A percentile compares a stretch with the other conserved stretches of the same genome.
Evolutionary conservation across 2,329 filamentous ascomycete genomes (phyloP).

Genomic region (Cladosporium austrohemisphaericum): DNA sequence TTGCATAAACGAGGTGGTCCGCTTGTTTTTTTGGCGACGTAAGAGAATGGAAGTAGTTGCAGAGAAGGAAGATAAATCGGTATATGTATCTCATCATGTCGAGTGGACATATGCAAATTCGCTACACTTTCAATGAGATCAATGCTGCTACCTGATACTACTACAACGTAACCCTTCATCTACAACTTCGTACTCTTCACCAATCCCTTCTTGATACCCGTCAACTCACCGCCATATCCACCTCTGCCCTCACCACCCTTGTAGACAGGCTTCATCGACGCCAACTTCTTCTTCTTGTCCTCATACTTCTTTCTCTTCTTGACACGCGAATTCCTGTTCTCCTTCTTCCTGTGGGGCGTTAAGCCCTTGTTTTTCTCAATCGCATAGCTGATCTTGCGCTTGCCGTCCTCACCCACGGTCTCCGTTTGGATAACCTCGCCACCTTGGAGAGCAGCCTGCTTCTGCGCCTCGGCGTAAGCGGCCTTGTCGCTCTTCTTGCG

Average conservation of each 20-base stretch:
- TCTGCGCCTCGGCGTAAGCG: constrained; percentile 57
- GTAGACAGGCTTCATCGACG: constrained; percentile 79
- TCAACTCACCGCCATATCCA: constrained; percentile 86
- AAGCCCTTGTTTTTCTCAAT: constrained; percentile 98
- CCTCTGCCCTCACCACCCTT: constrained; percentile 79
- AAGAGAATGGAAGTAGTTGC: no score
- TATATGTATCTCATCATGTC: no score
- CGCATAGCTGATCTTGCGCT: constrained; percentile 85
- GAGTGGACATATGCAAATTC: no score
- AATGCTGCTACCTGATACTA: neutral
- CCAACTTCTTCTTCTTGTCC: constrained; percentile 95
- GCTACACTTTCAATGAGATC: neutral
- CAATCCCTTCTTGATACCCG: constrained; percentile 90
- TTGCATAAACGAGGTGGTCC: no score
- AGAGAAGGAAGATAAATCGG: no score
- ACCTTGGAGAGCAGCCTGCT: constrained; percentile 52
- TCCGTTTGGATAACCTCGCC: constrained; percentile 64
- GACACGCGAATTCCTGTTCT: constrained; percentile 87
- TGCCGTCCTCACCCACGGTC: constrained; percentile 74
- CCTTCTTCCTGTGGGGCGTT: constrained; percentile 85
- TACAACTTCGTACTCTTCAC: constrained; percentile 92
- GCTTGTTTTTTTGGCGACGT: no score
- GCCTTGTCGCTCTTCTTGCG: constrained; percentile 71
- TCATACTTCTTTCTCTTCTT: constrained; percentile 98
- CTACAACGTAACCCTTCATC: neutral